Evolutionary conservation across 179 eudicot genomes (phyloP), one percentile per base, ranked within the genome.

Genomic region (Heliamphora pulchella): DNA sequence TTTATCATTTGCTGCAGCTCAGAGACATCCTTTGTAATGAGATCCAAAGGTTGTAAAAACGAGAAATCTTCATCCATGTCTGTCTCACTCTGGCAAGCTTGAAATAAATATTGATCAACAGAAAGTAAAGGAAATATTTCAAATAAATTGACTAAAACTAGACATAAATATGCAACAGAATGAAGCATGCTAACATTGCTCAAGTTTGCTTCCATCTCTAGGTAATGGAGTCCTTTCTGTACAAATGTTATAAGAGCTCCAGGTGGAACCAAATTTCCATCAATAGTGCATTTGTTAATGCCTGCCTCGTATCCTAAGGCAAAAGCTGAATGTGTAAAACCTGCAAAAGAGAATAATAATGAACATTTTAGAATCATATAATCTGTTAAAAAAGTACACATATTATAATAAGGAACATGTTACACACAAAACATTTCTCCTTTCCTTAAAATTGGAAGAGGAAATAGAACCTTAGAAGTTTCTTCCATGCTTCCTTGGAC

Each of bases 201-300:
- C 90, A 90, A 74, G 81, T 95, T 93, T 57, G 95, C 97, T 88
- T 95, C 98, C 88, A 95, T 85, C 88, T 95, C 98, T 81, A 95
- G 83, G 85, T 93, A 91, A 78, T 91, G 94, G 82, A 95, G 89
- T 84, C 97, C 98, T 86, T 95, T 95, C 85, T 95, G 98, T 71
- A 95, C 87, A 82, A 90, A 89, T 67, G 92, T 95, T 77, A 95
- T 85, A 13, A 95, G 92, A 75, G 95, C 97, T 80, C 91, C 94
- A n/a, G 98, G 97, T 5, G 97, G 98, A 88, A 96, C 93, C 80
- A 91, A 76, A 89, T 88, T 94, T 43, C 94, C 98, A 82, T 96
- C 98, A 63, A 96, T 88, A 4, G 93, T 84, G 82, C 91, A 84
- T 83, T 90, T 94, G 83, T 85, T 81, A 59, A 96, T 89, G 10